phyloP scores from a whole-genome alignment of 805 yeast genomes.

The Grigorovia yakushimaensis region DNA sequence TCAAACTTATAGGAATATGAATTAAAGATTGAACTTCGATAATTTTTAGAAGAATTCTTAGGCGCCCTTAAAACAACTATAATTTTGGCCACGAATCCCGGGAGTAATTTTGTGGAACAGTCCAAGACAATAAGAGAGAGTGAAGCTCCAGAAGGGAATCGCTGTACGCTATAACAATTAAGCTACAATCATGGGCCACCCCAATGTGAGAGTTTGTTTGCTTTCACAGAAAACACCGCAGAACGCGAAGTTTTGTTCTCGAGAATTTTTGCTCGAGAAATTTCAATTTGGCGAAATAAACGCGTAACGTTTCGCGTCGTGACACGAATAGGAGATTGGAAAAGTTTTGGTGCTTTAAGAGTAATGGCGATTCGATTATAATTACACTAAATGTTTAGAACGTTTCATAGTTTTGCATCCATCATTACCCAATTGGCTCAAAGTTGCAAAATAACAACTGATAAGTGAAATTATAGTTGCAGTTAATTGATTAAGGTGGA shows the following conservation, averaged over 20 bases:
- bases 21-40: too few relatives aligned
- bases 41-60: too few relatives aligned
- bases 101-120: too few relatives aligned
- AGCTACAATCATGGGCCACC: too few relatives aligned
- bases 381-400: not conserved
- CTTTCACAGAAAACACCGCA: not conserved
- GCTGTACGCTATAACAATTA: too few relatives aligned
- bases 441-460: not conserved
- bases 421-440: not conserved
- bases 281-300: not conserved
- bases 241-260: not conserved
- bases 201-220: slow-evolving; percentile 4
- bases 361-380: not conserved
- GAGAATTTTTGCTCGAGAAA: not conserved
- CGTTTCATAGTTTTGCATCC: not conserved
- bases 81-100: too few relatives aligned
- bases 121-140: too few relatives aligned
- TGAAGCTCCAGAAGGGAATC: too few relatives aligned
- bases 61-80: too few relatives aligned
- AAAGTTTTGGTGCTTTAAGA: too few relatives aligned
- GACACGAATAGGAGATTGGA: not conserved
- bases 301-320: not conserved
- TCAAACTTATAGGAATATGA: too few relatives aligned
- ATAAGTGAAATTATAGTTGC: not conserved
- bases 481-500: not conserved